Base-by-base conservation (phyloP, 441 rosid genomes). In the Syzygium syzygioides region DNA sequence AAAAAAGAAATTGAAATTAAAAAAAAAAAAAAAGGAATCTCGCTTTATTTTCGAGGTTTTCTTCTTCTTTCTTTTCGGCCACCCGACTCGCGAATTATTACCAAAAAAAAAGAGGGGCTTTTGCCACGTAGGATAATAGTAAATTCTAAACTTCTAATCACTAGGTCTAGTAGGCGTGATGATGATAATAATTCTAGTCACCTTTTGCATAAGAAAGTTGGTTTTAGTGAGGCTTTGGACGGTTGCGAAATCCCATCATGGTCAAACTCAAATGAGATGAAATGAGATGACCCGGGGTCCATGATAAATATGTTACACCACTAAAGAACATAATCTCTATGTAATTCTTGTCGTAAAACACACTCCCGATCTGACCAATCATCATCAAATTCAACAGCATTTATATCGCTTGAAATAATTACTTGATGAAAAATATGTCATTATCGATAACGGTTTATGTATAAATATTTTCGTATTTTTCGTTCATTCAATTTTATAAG, bases 361-460 rank as follows among this genome's bases (percentile, higher is more conserved):
- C 20, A 14, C 9, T 37, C 26, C 37, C 28, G 4, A 71, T 5
- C 4, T 3, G 15, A 71, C 9, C 3, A 0, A 37, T 11, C 28
- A 4, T 20, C 48, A 3, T 71, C 20, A 0, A 19, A 34, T 34
- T 10, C 37, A 34, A 68, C 8, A 2, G 48, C 4, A 11, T 59
- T 26, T 59, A 6, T 59, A 59, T 59, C 1, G 3, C 2, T 59
- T 5, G 30, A 23, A 25, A 57, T 57, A 25, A 9, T 59, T 59
- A 6, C 1, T 59, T 3, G 3, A 12, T 6, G 2, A 12, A 59
- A 59, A 60, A 0, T 59, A 11, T 59, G 0, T 23, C 10, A 1
- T 56, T 56, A 4, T 57, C 4, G 14, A 25, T 0, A 2, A 11
- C 5, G 26, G 2, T 59, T 59, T 59, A 28, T 60, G 15, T 59